These are phyloP conservation scores for Starmerella vitae DNA, from an alignment of 805 yeast genomes.

Conservation along the genomic window DNA sequence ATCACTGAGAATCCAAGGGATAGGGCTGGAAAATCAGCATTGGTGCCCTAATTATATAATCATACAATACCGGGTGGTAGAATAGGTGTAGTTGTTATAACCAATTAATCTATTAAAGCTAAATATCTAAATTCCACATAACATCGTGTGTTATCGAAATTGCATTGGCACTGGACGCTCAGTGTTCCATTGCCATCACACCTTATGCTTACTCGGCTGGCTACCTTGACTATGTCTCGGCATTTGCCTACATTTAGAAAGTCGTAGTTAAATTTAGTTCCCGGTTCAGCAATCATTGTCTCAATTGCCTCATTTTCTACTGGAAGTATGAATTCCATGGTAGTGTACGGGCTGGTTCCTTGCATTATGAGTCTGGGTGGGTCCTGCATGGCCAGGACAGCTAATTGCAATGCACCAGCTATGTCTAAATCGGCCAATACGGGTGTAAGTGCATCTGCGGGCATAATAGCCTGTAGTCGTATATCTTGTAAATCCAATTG, in stretches of 20 bases:
- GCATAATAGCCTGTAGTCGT: slow-evolving; percentile 39
- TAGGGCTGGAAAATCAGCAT: background rate
- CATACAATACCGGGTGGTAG: too few relatives aligned
- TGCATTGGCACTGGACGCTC: slow-evolving; percentile 35
- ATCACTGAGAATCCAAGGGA: background rate
- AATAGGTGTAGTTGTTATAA: too few relatives aligned
- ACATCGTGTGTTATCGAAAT: slow-evolving; percentile 22
- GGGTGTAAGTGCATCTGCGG: slow-evolving; percentile 40
- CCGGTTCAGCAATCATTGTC: slow-evolving; percentile 33
- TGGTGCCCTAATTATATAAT: background rate
- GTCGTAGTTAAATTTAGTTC: slow-evolving; percentile 30
- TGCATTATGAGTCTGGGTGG: slow-evolving; percentile 40
- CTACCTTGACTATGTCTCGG: slow-evolving; percentile 36
- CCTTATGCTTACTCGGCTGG: slow-evolving; percentile 42
- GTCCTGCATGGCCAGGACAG: slow-evolving; percentile 4
- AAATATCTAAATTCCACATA: slow-evolving; percentile 25
- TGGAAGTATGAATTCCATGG: slow-evolving; percentile 54
- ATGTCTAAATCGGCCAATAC: slow-evolving; percentile 46
- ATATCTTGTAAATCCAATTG: slow-evolving; percentile 35
- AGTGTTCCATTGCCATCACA: slow-evolving; percentile 40
- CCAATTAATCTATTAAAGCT: too few relatives aligned
- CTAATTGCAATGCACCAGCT: slow-evolving; percentile 26
- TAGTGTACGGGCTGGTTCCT: slow-evolving; percentile 62
- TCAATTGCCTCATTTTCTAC: slow-evolving; percentile 49
- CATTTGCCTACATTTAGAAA: slow-evolving; percentile 38